Conservation (phyloP, 768 basidiomycete species). For the Pilatotrama ljubarskyi region DNA sequence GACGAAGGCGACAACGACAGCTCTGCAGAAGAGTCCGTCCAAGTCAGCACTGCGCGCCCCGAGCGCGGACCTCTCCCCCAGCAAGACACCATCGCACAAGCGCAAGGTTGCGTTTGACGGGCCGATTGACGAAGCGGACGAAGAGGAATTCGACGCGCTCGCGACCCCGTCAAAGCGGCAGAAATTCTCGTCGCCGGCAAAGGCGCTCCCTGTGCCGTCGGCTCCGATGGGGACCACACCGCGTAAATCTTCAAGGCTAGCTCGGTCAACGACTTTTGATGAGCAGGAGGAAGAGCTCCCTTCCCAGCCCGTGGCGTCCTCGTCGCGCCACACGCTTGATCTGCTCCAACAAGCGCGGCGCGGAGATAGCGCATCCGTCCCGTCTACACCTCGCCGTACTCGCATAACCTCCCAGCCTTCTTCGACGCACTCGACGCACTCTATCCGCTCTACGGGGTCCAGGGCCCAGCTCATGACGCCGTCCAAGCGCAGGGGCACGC, state of each 20-base stretch:
- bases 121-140: constrained; percentile 15
- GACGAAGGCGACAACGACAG: neutral
- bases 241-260: constrained; percentile 7
- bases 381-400: constrained; percentile 14
- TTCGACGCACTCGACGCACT: constrained; percentile 11
- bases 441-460: neutral
- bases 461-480: constrained; percentile 15
- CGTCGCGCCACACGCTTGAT: constrained; percentile 18
- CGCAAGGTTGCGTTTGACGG: constrained; percentile 29
- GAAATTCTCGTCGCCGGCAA: constrained; percentile 21
- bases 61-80: constrained; percentile 17
- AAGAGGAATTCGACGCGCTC: constrained; percentile 18
- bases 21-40: constrained; percentile 21
- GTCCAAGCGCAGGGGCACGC: neutral
- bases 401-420: constrained; percentile 10
- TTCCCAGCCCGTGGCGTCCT: constrained; percentile 2
- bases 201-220: neutral
- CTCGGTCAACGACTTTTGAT: neutral
- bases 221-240: neutral
- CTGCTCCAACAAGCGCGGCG: neutral
- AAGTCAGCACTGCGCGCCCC: constrained; percentile 23
- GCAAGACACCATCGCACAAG: constrained; percentile 29
- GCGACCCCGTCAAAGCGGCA: constrained; percentile 30
- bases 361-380: neutral
- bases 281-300: neutral